Percentiles rank a stretch among this genome's conserved stretches.
Evolutionary conservation across 345 rosid species (phyloP).

Genomic region (Pugionium cornutum): DNA sequence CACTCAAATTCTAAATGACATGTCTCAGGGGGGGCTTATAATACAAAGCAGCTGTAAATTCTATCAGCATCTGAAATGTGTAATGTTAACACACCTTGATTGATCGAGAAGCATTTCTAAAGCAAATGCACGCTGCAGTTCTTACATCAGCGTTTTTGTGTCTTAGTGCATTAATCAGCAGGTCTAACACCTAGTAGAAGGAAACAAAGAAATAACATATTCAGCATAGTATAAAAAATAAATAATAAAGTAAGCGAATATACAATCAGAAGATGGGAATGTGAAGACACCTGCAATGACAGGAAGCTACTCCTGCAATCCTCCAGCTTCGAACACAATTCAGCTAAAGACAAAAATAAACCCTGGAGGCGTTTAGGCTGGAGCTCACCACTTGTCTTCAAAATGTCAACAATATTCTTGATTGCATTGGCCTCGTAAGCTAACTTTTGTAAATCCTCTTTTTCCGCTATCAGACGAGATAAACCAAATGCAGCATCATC

Average conservation of each 20-base stretch:
- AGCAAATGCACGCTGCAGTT: conserved; percentile 73
- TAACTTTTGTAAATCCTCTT: conserved; percentile 78
- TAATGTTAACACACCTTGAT: conserved; percentile 65
- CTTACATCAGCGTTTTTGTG: conserved; percentile 68
- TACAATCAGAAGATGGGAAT: conserved; percentile 3
- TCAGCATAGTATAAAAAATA: background rate
- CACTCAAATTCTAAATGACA: conserved; percentile 77
- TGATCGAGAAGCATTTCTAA: conserved; percentile 76
- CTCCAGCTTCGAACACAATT: conserved; percentile 80
- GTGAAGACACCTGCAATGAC: conserved; percentile 55
- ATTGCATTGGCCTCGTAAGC: conserved; percentile 75
- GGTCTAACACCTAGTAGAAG: conserved; percentile 53
- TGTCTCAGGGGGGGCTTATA: conserved; percentile 43
- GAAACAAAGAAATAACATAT: conserved; percentile 26
- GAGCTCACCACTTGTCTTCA: conserved; percentile 47
- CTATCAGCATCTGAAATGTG: conserved; percentile 9
- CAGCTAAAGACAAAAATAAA: conserved; percentile 65
- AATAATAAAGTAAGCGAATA: background rate
- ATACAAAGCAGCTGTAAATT: conserved; percentile 16
- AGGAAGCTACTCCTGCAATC: conserved; percentile 71
- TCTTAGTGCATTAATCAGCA: conserved; percentile 53
- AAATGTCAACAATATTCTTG: conserved; percentile 51
- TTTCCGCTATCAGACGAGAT: conserved; percentile 56
- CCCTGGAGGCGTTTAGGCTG: conserved; percentile 66
- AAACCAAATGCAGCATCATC: conserved; percentile 81